Base-by-base conservation (phyloP, 2,329 filamentous ascomycete genomes). In the Talaromyces islandicus region DNA sequence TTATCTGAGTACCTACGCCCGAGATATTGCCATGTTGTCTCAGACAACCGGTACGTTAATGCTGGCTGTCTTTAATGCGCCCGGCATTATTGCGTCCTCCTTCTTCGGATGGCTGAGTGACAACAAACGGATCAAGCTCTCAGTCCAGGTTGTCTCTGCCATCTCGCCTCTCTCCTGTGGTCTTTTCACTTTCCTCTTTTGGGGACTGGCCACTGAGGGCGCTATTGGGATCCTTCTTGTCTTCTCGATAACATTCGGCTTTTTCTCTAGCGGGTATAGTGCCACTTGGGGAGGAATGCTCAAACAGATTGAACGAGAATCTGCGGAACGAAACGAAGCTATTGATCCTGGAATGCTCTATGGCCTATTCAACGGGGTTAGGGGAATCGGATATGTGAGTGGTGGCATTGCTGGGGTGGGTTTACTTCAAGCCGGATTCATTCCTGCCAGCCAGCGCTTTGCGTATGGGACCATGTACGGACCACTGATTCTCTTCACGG, bases 221-320 rank as follows among this genome's bases (percentile, higher is more conserved):
- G 71, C 85, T 27, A 75, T 78, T 0, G 73, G 83, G 4, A 32
- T 56, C 7, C 67, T 88, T 54, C 81, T 86, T 41, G 65, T 83
- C 11, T 88, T 85, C 68, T 82, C 84, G 55, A 70, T 86, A 27
- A 72, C 81, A 7, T 88, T 85, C 65, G 86, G 85, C 0, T 75
- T 87, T 62, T 88, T 87, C 60, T 85, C 85, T 0, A 82, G 85
- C 0, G 81, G 82, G 0, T 88, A 85, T 68, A 82, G 81, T 1
- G 80, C 81, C 1, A 81, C 84, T 0, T 88, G 85, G 85, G 77
- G 77, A 50, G 77, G 78, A 19, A 67, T 81, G 52, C 73, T 83
- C 60, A 81, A 80, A 58, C 77, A 83, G 65, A 69, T 84, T 61
- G 77, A 82, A 67, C 66, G 69, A 3, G 78, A 82, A 66, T 79